Base-by-base conservation (phyloP, 495 filamentous ascomycete genomes). In the Staphylotrichum tortipilum region DNA sequence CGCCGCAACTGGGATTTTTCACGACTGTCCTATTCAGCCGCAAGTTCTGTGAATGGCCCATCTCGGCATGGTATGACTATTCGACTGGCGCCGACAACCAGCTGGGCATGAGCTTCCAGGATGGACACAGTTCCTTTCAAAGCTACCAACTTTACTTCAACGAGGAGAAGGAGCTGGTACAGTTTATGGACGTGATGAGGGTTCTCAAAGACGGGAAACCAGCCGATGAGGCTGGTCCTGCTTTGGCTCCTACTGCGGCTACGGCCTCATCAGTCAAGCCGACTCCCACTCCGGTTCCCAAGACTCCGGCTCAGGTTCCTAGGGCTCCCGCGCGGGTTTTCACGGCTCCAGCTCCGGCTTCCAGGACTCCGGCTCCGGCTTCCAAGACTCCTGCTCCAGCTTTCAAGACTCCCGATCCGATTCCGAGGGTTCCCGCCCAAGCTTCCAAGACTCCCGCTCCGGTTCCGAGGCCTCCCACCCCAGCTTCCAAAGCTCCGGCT, bases 1-100 rank as follows among this genome's bases (percentile, higher is more conserved):
- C 11, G 10, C 47, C 47, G 2, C 11, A n/a, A 2, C 36, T 50
- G 4, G 53, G 53, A 6, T 36, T 29, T 12, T 50, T 50, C 36
- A 50, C 36, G 3, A 30, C 50, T 14, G 29, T 29, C 15, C 33
- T 50, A 0, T 21, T 26, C 8, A 31, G 23, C 15, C 31, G 15
- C 26, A 35, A 35, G 10, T 50, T 36, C 24, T 46, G 35, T 23
- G 21, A 50, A 15, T 55, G 41, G 41, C 12, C 53, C 7, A 47
- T 55, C 7, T 29, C 52, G 0, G 26, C 24, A 9, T 54, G 41
- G 33, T 18, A 45, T 19, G 46, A 50, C 21, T 54, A 44, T 33
- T 12, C 36, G 2, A 39, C 17, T 0, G 42, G 46, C 8, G 46
- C 24, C 12, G 44, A 42, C 28, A 17, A 41, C 19, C 28, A 17